Percentiles rank a stretch among this genome's conserved stretches.
phyloP scores from a whole-genome alignment of 345 rosid genomes.

The Gossypium anomalum region DNA sequence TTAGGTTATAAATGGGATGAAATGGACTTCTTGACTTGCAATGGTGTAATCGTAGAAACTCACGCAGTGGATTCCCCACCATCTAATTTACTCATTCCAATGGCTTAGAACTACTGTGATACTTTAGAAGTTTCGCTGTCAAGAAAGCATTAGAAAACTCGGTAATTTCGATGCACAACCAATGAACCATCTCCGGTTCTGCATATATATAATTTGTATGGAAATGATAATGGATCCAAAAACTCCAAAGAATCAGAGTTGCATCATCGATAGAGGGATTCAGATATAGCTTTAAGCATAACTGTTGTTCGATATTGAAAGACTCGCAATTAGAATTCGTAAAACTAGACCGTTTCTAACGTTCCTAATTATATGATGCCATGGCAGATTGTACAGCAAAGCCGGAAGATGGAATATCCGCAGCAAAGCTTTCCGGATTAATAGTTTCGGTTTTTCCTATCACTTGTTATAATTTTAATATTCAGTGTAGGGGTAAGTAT shows the following conservation, averaged over 20 bases:
- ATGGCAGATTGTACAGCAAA: slow-evolving; percentile 31
- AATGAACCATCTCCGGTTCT: background rate
- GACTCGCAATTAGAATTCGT: too few species aligned
- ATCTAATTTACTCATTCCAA: background rate
- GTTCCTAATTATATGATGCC: background rate
- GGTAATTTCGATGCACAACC: background rate
- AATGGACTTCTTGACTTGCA: too few species aligned
- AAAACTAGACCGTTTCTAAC: background rate
- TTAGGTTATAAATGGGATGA: too few species aligned
- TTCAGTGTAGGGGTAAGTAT: too few species aligned
- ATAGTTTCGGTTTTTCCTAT: slow-evolving; percentile 5
- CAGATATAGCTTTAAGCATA: too few species aligned
- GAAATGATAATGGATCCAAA: too few species aligned
- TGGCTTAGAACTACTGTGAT: background rate
- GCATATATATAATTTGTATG: background rate
- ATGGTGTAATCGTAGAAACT: background rate
- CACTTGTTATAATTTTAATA: too few species aligned
- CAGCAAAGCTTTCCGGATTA: background rate
- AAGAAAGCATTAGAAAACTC: background rate
- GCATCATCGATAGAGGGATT: too few species aligned
- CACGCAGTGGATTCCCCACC: too few species aligned
- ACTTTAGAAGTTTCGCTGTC: background rate
- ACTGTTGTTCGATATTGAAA: too few species aligned
- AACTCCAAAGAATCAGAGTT: background rate
- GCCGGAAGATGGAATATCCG: slow-evolving; percentile 21